Base-by-base conservation (phyloP, 2,329 filamentous ascomycete species). In the Colletotrichum navitas region DNA sequence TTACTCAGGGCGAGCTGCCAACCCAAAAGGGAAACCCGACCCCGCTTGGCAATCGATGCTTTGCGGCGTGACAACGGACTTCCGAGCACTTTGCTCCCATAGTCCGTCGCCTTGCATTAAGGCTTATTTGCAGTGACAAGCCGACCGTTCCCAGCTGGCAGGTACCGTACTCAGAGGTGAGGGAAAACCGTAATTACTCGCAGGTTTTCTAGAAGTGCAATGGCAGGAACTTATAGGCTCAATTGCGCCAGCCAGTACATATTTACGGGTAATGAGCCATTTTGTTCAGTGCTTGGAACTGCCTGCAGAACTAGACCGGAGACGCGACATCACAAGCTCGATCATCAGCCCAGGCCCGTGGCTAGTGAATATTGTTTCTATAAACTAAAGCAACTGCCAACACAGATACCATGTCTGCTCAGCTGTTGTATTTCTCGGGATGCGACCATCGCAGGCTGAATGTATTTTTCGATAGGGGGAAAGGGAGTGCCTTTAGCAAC, bases 301-400 rank as follows among this genome's bases (percentile, higher is more conserved):
- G 1, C n/a, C n/a, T 36, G 26, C 52, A 60, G 64, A 68, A 68
- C 66, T 64, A 24, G 51, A 45, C 60, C 51, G 51, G 49, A 43
- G 29, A 16, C 29, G 32, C 29, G 24, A 41, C 41, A 14, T 41
- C 26, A 32, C 18, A 58, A 58, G 51, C 29, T 49, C 60, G 60
- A 65, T 68, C 5, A 64, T 65, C 60, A 21, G 66, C 41, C 34
- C n/a, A 64, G 5, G 11, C 10, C n/a, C 3, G n/a, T 36, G 18
- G 10, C 16, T 18, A 34, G 14, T 21, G 32, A 51, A 36, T 1
- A 36, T 24, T 1, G 29, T 24, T 18, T 1, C 34, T 21, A 32
- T 26, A 12, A 14, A 18, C 6, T n/a, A 24, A 36, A 21, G n/a
- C 45, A 24, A n/a, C n/a, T n/a, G n/a, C n/a, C n/a, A n/a, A 63